phyloP scores from a whole-genome alignment of 371 early-diverging fungal genomes.

The Mucor piriformis region DNA sequence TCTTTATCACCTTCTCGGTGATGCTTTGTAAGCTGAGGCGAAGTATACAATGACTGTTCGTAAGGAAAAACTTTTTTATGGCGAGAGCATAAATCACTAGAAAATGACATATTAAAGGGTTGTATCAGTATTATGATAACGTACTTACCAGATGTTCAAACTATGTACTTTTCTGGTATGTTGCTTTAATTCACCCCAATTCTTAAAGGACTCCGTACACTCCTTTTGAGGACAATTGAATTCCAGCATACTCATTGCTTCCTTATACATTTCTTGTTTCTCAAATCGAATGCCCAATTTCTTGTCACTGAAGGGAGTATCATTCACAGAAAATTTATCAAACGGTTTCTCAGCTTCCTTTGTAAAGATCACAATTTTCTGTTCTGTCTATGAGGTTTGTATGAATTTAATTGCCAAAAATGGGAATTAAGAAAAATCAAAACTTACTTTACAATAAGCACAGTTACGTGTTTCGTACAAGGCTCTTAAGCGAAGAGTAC shows the following conservation, averaged over 20 bases:
- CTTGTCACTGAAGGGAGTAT: conserved; percentile 63
- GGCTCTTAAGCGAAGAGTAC: conserved; percentile 86
- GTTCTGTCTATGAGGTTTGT: conserved; percentile 55
- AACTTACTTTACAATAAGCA: conserved; percentile 86
- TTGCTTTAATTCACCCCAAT: conserved; percentile 81
- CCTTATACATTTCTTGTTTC: conserved; percentile 69
- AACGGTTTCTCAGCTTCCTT: conserved; percentile 62
- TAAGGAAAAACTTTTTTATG: conserved; percentile 91
- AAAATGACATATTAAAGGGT: background rate
- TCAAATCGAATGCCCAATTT: conserved; percentile 78
- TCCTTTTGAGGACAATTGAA: conserved; percentile 85
- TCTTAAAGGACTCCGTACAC: conserved; percentile 72
- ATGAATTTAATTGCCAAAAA: background rate
- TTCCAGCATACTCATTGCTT: conserved; percentile 70
- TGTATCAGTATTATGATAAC: background rate
- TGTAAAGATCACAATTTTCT: conserved; percentile 75
- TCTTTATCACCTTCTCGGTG: conserved; percentile 64
- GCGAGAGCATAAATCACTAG: conserved; percentile 82
- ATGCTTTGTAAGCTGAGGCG: conserved; percentile 71
- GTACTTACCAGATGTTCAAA: conserved; percentile 71
- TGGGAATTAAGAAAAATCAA: background rate
- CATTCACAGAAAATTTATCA: conserved; percentile 40
- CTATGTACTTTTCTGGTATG: conserved; percentile 83
- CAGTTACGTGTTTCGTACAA: conserved; percentile 85
- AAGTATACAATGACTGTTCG: conserved; percentile 84